These are phyloP conservation scores for Colletotrichum euphorbiae DNA, from an alignment of 2,329 filamentous ascomycete species.

Conservation along the genomic window DNA sequence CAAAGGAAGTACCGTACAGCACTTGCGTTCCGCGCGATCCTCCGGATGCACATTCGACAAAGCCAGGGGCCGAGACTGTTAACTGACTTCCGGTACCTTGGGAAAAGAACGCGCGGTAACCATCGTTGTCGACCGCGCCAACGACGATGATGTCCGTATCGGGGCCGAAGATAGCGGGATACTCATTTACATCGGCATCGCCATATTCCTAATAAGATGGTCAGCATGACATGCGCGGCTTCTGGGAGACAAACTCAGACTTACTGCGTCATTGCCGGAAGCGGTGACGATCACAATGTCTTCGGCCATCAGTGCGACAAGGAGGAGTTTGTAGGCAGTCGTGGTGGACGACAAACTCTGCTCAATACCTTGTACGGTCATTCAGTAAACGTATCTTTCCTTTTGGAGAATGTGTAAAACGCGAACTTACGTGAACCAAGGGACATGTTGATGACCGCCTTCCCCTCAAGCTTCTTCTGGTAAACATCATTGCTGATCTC, in stretches of 20 bases:
- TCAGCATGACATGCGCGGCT: background rate
- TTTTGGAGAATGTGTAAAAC: too few relatives aligned
- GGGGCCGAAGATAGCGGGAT: slow-evolving; percentile 19
- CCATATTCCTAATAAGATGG: background rate
- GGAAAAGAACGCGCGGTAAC: slow-evolving; percentile 3
- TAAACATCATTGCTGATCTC: slow-evolving; percentile 13
- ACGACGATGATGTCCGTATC: slow-evolving; percentile 27
- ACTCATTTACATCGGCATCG: background rate
- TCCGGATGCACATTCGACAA: background rate
- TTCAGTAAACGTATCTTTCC: background rate
- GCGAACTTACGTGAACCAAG: background rate
- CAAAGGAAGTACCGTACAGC: slow-evolving; percentile 8
- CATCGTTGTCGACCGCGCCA: slow-evolving; percentile 11
- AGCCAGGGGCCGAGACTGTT: slow-evolving; percentile 14
- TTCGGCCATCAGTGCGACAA: slow-evolving; percentile 17
- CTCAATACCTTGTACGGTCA: background rate
- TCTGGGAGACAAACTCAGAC: background rate
- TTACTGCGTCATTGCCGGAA: slow-evolving; percentile 21
- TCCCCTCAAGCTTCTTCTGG: slow-evolving; percentile 1
- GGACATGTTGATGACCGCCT: slow-evolving; percentile 10
- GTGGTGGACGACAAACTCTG: background rate
- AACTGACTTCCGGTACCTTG: slow-evolving; percentile 18
- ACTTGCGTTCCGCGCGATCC: background rate
- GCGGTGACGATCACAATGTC: slow-evolving; percentile 22
- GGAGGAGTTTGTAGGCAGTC: slow-evolving; percentile 2